phyloP scores from a whole-genome alignment of 805 yeast genomes.

The Saccharomycopsis lassenensis region DNA sequence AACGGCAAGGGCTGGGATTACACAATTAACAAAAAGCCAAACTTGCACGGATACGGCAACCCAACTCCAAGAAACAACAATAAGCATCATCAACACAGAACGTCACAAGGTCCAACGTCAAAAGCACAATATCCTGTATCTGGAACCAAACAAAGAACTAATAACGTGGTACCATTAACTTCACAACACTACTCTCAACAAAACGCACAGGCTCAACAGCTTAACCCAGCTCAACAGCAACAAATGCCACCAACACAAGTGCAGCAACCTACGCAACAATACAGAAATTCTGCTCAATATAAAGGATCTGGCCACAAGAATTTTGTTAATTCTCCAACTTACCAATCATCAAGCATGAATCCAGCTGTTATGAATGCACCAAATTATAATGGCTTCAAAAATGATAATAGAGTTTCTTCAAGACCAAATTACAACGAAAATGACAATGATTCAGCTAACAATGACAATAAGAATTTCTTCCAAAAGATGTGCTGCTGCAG shows the following conservation, averaged over 20 bases:
- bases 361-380: not conserved
- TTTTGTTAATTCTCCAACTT: slow-evolving; percentile 1
- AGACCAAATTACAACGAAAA: slow-evolving; percentile 20
- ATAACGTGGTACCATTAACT: slow-evolving; percentile 18
- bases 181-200: slow-evolving; percentile 13
- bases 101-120: slow-evolving; percentile 22
- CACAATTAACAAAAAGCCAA: slow-evolving; percentile 62
- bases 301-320: slow-evolving; percentile 1
- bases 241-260: slow-evolving; percentile 5
- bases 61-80: slow-evolving; percentile 39
- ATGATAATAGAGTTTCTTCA: slow-evolving; percentile 17
- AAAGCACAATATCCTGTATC: slow-evolving; percentile 21
- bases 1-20: slow-evolving; percentile 80
- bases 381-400: not conserved
- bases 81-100: slow-evolving; percentile 22
- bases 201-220: slow-evolving; percentile 5
- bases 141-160: slow-evolving; percentile 5
- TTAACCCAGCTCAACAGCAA: too few relatives aligned
- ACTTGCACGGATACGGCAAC: slow-evolving; percentile 73
- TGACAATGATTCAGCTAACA: slow-evolving; percentile 12
- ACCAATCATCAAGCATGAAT: not conserved
- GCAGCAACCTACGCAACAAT: slow-evolving; percentile 3
- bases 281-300: not conserved
- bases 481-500: slow-evolving; percentile 16
- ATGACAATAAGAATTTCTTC: slow-evolving; percentile 14